Evolutionary conservation across 352 stramenopile species (phyloP).

Genomic region (Plasmopara viticola): DNA sequence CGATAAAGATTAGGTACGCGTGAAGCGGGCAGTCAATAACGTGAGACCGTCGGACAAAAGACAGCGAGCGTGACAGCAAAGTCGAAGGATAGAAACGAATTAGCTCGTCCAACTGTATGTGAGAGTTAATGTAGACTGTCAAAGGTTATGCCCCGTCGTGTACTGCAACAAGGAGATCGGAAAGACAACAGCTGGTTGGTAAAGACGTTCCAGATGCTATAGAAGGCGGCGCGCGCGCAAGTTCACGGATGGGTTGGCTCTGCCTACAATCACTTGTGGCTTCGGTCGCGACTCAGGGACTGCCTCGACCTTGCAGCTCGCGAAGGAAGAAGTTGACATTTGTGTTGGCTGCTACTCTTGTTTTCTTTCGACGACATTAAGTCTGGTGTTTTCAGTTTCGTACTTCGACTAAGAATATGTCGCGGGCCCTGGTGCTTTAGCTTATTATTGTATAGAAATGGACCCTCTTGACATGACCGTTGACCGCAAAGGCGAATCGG

Average conservation of each 20-base stretch:
- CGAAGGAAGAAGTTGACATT: neutral
- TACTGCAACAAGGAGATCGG: conserved; percentile 6
- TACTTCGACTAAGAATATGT: neutral
- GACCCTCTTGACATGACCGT: conserved; percentile 10
- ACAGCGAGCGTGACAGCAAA: conserved; percentile 3
- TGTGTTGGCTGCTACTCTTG: conserved; percentile 2
- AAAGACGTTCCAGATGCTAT: conserved; percentile 1
- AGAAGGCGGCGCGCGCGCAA: neutral
- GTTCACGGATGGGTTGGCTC: conserved; percentile 4
- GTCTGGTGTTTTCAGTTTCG: conserved; percentile 11
- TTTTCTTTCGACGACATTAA: conserved; percentile 9
- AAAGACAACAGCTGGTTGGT: conserved; percentile 8
- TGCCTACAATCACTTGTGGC: conserved; percentile 1
- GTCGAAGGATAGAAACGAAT: neutral
- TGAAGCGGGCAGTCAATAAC: neutral
- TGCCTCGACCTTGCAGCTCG: conserved; percentile 1
- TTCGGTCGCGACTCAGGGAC: conserved; percentile 8
- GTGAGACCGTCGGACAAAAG: conserved; percentile 7
- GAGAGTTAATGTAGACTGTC: neutral
- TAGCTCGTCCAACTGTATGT: conserved; percentile 20
- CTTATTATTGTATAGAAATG: too few species aligned
- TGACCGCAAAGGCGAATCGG: conserved; percentile 5
- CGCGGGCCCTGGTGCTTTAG: neutral
- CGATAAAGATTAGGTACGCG: neutral
- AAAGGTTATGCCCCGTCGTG: neutral